These are phyloP conservation scores for Leishmania gerbilli DNA, from an alignment of 208 protist species.

Conservation along the genomic window DNA sequence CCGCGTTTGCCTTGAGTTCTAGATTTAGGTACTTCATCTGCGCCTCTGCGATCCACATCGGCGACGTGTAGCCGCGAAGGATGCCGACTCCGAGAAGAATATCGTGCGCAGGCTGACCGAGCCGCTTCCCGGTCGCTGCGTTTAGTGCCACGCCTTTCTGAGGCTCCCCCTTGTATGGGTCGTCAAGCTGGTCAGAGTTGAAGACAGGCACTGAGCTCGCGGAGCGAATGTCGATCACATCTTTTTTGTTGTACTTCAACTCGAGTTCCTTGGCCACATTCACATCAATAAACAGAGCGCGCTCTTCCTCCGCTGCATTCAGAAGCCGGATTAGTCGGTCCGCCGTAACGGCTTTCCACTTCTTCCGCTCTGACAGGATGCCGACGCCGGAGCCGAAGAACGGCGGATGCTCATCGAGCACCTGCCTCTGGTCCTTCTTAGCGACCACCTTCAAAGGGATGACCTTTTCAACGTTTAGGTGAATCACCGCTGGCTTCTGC, in stretches of 20 bases:
- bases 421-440: slow-evolving; percentile 59
- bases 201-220: slow-evolving; percentile 81
- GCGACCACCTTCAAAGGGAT: slow-evolving; percentile 61
- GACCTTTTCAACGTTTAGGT: slow-evolving; percentile 81
- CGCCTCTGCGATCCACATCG: slow-evolving; percentile 82
- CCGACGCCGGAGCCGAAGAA: slow-evolving; percentile 90
- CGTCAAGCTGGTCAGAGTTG: slow-evolving; percentile 86
- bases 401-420: slow-evolving; percentile 85
- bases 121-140: slow-evolving; percentile 83
- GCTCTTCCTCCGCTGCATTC: slow-evolving; percentile 74
- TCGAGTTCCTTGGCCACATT: slow-evolving; percentile 51
- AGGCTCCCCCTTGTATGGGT: slow-evolving; percentile 88
- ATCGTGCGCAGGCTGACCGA: slow-evolving; percentile 88
- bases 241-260: slow-evolving; percentile 52
- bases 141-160: slow-evolving; percentile 80
- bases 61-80: slow-evolving; percentile 85
- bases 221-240: slow-evolving; percentile 72
- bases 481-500: slow-evolving; percentile 61
- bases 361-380: slow-evolving; percentile 81
- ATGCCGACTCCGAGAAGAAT: slow-evolving; percentile 85
- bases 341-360: slow-evolving; percentile 83
- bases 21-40: slow-evolving; percentile 87
- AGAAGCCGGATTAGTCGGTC: slow-evolving; percentile 71
- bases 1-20: slow-evolving; percentile 41
- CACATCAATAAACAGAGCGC: slow-evolving; percentile 80